These are phyloP conservation scores for Pharnaceum exiguum DNA, from an alignment of 148 eudicot species.

Conservation along the genomic window DNA sequence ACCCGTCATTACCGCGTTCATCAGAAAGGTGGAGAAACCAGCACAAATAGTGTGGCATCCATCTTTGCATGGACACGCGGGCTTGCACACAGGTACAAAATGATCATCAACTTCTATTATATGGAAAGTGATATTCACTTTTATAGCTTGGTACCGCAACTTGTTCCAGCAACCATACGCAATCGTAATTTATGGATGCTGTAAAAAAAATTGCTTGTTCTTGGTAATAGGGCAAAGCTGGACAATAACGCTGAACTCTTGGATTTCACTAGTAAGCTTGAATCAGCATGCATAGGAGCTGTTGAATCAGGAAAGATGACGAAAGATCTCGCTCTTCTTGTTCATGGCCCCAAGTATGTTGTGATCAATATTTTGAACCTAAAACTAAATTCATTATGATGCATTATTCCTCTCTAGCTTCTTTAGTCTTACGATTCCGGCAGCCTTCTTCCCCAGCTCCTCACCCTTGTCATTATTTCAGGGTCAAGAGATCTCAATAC, in stretches of 20 bases:
- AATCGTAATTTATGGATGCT: too few species aligned
- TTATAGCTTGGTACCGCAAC: too few species aligned
- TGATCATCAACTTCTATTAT: too few species aligned
- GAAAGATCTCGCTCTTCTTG: slow-evolving; percentile 89
- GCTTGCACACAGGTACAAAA: slow-evolving; percentile 89
- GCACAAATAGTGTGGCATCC: slow-evolving; percentile 94
- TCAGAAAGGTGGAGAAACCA: slow-evolving; percentile 94
- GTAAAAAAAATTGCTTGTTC: background rate
- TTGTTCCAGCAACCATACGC: too few species aligned
- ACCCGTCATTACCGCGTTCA: slow-evolving; percentile 91
- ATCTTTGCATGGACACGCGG: slow-evolving; percentile 96
- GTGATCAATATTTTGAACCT: background rate
- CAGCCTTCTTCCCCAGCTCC: too few species aligned
- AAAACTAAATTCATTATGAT: too few species aligned
- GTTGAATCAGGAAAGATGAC: slow-evolving; percentile 97
- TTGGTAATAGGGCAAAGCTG: slow-evolving; percentile 60
- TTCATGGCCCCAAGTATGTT: slow-evolving; percentile 76
- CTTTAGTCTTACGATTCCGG: too few species aligned
- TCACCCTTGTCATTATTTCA: slow-evolving; percentile 17
- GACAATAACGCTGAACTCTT: slow-evolving; percentile 57
- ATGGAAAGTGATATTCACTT: too few species aligned
- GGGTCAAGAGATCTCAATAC: slow-evolving; percentile 57
- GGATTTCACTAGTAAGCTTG: slow-evolving; percentile 78
- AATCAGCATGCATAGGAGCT: slow-evolving; percentile 78
- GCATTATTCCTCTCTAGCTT: too few species aligned